Conservation (phyloP, 768 basidiomycete genomes). For the Phylloporus scabripes region DNA sequence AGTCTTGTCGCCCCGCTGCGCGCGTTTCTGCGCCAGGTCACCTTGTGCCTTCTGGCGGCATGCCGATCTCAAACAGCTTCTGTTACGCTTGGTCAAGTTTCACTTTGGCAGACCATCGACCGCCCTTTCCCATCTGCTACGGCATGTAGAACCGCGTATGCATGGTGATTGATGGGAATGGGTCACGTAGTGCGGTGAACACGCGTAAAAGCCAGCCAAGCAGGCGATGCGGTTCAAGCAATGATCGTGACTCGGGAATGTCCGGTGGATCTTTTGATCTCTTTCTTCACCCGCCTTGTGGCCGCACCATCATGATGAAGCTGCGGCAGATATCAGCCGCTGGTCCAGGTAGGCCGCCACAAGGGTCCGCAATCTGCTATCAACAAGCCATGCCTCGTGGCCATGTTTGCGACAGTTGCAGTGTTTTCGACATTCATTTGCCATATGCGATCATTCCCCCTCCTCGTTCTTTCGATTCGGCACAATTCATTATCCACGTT, state of each 20-base stretch:
- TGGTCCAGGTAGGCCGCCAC: slow-evolving; percentile 8
- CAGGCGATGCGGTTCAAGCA: slow-evolving; percentile 14
- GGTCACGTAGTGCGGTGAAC: slow-evolving; percentile 21
- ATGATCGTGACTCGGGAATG: slow-evolving; percentile 18
- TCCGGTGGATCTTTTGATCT: slow-evolving; percentile 22
- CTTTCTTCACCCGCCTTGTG: slow-evolving; percentile 15
- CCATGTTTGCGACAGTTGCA: slow-evolving; percentile 1
- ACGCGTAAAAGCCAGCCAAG: slow-evolving; percentile 5
- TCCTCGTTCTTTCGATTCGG: slow-evolving; percentile 6
- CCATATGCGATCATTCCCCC: slow-evolving; percentile 3
- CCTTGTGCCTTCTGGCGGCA: slow-evolving; percentile 9
- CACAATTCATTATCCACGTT: slow-evolving; percentile 4
- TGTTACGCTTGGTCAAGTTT: slow-evolving; percentile 8
- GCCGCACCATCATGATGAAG: slow-evolving; percentile 15
- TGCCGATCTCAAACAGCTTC: slow-evolving; percentile 4
- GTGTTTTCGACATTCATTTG: slow-evolving; percentile 2
- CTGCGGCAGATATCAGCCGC: slow-evolving; percentile 9
- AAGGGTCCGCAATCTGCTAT: slow-evolving; percentile 14
- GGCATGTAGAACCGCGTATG: slow-evolving; percentile 23
- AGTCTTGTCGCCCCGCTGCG: slow-evolving; percentile 1
- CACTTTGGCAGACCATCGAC: slow-evolving; percentile 14
- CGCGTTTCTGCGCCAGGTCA: slow-evolving; percentile 4
- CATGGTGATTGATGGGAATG: slow-evolving; percentile 28
- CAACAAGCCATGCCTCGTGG: slow-evolving; percentile 21
- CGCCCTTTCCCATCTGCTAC: slow-evolving; percentile 23